Conservation (phyloP, 257 asterid species). For the Capsicum chinense region DNA sequence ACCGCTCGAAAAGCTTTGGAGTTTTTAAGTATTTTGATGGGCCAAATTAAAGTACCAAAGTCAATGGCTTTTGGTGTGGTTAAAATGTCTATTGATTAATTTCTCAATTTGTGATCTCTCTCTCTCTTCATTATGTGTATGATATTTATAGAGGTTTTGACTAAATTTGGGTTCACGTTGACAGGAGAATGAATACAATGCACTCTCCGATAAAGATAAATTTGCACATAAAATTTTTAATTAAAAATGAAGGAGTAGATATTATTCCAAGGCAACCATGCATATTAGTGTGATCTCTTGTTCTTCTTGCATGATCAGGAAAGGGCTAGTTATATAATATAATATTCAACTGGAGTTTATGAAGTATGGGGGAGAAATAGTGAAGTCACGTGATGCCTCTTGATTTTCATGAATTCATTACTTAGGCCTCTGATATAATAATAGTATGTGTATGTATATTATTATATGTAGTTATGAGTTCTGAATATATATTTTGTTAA, state of each 20-base stretch:
- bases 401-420: constrained; percentile 37
- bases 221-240: too few species aligned
- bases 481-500: too few species aligned
- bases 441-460: too few species aligned
- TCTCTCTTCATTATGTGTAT: too few species aligned
- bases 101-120: too few species aligned
- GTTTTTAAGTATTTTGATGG: not conserved
- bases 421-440: not conserved
- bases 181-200: too few species aligned
- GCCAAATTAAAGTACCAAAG: not conserved
- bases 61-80: not conserved
- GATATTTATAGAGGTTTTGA: too few species aligned
- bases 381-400: constrained; percentile 50
- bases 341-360: constrained; percentile 6
- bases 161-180: too few species aligned
- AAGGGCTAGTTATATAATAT: not conserved
- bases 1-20: not conserved
- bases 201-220: too few species aligned
- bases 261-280: not conserved
- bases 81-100: not conserved
- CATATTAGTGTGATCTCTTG: too few species aligned
- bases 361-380: constrained; percentile 40
- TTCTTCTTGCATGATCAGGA: not conserved
- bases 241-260: too few species aligned
- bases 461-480: too few species aligned